A percentile compares a stretch with the other conserved stretches of the same genome.
These are phyloP conservation scores for Nicotiana attenuata DNA, from an alignment of 257 asterid species.

Conservation along the genomic window DNA sequence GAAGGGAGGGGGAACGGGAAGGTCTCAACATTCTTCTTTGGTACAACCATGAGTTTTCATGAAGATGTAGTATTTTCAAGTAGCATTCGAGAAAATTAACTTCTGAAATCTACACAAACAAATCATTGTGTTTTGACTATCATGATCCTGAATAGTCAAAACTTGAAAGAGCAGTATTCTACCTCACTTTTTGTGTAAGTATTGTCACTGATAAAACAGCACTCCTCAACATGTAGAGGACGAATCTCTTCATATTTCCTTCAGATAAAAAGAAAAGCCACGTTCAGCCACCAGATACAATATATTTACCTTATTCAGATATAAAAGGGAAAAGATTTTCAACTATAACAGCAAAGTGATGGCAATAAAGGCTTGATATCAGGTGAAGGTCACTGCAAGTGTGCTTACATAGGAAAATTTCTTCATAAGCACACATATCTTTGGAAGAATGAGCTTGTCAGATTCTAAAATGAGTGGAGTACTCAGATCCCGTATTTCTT, in stretches of 20 bases:
- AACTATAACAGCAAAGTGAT: neutral
- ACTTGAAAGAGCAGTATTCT: neutral
- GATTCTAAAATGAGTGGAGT: neutral
- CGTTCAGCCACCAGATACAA: neutral
- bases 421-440: neutral
- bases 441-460: neutral
- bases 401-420: neutral
- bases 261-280: conserved; percentile 19
- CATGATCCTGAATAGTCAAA: neutral
- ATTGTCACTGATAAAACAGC: conserved; percentile 72
- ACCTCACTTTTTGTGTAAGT: conserved; percentile 79
- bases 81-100: neutral
- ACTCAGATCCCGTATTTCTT: neutral
- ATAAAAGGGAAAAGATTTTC: neutral
- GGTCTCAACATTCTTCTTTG: neutral
- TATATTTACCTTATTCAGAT: neutral
- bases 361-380: neutral
- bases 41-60: neutral
- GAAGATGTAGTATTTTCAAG: neutral
- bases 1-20: neutral
- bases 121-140: neutral
- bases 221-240: conserved; percentile 72
- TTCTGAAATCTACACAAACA: neutral
- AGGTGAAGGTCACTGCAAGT: neutral
- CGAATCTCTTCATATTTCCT: conserved; percentile 92